Evolutionary conservation across 2,329 filamentous ascomycete genomes (phyloP).

Genomic region (Penicillium corylophilum): DNA sequence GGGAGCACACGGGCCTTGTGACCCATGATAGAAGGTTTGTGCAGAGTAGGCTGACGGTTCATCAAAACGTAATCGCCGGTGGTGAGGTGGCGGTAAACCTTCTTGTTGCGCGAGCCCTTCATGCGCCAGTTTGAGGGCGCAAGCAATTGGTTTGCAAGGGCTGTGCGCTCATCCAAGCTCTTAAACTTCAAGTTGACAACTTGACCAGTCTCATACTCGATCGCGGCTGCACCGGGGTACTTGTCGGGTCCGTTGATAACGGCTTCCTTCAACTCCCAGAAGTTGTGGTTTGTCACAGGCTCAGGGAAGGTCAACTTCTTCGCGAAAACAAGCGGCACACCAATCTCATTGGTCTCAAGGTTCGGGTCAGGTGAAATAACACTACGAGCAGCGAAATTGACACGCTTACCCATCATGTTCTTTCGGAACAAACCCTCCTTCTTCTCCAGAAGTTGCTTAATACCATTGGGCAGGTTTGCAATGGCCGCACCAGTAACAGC

Average conservation of each 20-base stretch:
- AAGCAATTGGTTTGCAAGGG: constrained; percentile 88
- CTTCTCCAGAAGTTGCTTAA: constrained; percentile 97
- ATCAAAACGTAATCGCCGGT: constrained; percentile 97
- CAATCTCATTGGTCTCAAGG: constrained; percentile 98
- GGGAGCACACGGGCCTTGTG: constrained; percentile 89
- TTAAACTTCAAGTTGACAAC: constrained; percentile 86
- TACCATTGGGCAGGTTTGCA: constrained; percentile 81
- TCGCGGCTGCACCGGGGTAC: constrained; percentile 91
- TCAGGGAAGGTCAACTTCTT: constrained; percentile 95
- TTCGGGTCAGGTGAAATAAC: constrained; percentile 98
- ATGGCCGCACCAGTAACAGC: constrained; percentile 75
- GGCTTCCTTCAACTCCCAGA: constrained; percentile 90
- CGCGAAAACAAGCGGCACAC: constrained; percentile 96
- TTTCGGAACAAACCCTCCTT: constrained; percentile 98
- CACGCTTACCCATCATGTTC: constrained; percentile 99
- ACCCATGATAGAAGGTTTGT: constrained; percentile 99
- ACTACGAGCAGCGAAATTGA: constrained; percentile 95
- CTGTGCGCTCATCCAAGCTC: constrained; percentile 80
- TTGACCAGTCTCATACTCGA: constrained; percentile 94
- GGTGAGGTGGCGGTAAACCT: constrained; percentile 91
- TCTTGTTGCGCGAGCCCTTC: constrained; percentile 82
- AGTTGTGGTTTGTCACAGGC: constrained; percentile 95
- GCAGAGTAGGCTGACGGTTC: constrained; percentile 96
- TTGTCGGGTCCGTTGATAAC: constrained; percentile 92
- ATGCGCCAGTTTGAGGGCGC: constrained; percentile 74